Evolutionary conservation across 163 green algal genomes (phyloP).

Genomic region (Volvox carteri): DNA sequence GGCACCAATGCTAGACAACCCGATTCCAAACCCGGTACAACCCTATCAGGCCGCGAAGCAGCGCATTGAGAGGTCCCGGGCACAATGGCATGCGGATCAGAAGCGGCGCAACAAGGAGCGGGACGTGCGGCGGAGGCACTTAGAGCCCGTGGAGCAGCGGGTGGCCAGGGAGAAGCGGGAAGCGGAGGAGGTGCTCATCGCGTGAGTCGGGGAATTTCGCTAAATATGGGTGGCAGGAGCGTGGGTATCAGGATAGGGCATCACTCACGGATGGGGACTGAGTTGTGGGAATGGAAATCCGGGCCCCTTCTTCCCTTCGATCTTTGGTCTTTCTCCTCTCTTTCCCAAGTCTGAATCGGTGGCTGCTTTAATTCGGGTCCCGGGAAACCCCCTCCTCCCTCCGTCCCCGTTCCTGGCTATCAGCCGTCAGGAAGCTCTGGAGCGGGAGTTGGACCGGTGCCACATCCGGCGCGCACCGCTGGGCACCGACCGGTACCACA

Average conservation of each 20-base stretch:
- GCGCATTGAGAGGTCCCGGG: conserved; percentile 68
- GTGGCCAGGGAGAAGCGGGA: conserved; percentile 60
- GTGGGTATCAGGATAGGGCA: too few species aligned
- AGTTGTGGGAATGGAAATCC: too few species aligned
- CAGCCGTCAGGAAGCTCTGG: conserved; percentile 77
- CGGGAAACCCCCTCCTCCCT: background rate
- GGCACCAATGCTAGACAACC: too few species aligned
- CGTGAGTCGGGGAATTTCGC: too few species aligned
- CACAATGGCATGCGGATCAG: conserved; percentile 62
- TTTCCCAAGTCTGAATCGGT: too few species aligned
- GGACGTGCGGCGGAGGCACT: conserved; percentile 29
- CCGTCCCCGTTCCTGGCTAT: background rate
- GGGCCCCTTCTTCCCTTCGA: too few species aligned
- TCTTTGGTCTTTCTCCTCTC: too few species aligned
- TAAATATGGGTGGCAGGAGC: too few species aligned
- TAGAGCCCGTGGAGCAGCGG: conserved; percentile 58
- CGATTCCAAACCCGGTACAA: too few species aligned
- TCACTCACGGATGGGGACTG: too few species aligned
- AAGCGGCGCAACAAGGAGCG: conserved; percentile 1
- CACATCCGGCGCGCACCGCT: conserved; percentile 73
- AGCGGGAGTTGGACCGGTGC: conserved; percentile 76
- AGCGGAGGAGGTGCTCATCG: conserved; percentile 71
- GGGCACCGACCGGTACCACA: conserved; percentile 78
- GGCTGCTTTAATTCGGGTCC: too few species aligned
- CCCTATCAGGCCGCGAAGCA: conserved; percentile 64